Evolutionary conservation across 768 basidiomycete species (phyloP).

Genomic region (Harrya chromipes): DNA sequence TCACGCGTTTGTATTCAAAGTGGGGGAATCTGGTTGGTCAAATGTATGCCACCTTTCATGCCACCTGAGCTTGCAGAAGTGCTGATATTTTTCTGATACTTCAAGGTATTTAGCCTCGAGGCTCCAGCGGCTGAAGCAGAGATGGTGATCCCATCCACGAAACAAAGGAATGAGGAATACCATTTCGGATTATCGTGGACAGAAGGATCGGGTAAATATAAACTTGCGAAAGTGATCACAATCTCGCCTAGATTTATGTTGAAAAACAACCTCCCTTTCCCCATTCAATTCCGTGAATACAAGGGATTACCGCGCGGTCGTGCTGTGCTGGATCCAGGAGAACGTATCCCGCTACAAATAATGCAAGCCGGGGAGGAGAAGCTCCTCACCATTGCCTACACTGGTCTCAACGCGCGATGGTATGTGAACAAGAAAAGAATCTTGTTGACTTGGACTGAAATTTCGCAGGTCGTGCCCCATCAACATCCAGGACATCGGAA

Average conservation of each 20-base stretch:
- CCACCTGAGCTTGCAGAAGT: not conserved
- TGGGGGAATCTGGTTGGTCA: slow-evolving; percentile 88
- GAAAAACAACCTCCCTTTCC: slow-evolving; percentile 69
- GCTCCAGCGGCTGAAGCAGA: slow-evolving; percentile 90
- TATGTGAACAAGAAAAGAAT: slow-evolving; percentile 33
- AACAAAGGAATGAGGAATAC: slow-evolving; percentile 61
- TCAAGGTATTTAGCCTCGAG: slow-evolving; percentile 81
- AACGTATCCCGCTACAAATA: slow-evolving; percentile 64
- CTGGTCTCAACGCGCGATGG: slow-evolving; percentile 86
- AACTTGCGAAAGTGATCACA: slow-evolving; percentile 90
- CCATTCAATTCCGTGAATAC: slow-evolving; percentile 83
- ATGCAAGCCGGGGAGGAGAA: slow-evolving; percentile 66
- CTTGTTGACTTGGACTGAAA: not conserved
- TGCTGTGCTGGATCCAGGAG: slow-evolving; percentile 60
- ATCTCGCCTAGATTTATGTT: slow-evolving; percentile 88
- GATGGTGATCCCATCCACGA: slow-evolving; percentile 63
- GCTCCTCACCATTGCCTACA: slow-evolving; percentile 78
- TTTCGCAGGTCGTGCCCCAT: slow-evolving; percentile 81
- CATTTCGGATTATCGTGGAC: slow-evolving; percentile 89
- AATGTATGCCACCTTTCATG: slow-evolving; percentile 46
- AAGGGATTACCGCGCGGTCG: slow-evolving; percentile 64
- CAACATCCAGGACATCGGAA: slow-evolving; percentile 88
- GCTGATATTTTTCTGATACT: slow-evolving; percentile 9
- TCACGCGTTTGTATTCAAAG: slow-evolving; percentile 77
- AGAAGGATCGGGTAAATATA: slow-evolving; percentile 96